These are phyloP conservation scores for Malus sylvestris DNA, from an alignment of 306 rosid genomes.

Conservation along the genomic window DNA sequence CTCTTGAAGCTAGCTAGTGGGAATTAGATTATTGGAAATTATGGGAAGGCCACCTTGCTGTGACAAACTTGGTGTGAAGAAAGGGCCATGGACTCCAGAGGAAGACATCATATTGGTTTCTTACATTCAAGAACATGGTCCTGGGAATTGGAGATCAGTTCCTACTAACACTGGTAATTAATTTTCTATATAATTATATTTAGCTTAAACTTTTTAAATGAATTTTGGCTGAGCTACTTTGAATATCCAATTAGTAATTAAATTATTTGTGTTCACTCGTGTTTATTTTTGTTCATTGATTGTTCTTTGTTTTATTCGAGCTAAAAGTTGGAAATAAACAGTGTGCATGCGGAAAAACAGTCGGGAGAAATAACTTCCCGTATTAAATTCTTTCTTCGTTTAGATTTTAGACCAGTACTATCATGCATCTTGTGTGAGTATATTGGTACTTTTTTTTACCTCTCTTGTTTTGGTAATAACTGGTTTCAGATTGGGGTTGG, in stretches of 20 bases:
- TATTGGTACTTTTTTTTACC: too few species aligned
- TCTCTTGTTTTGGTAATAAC: not conserved
- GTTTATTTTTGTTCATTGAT: not conserved
- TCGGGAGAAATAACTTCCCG: too few species aligned
- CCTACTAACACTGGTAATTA: conserved; percentile 65
- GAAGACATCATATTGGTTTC: conserved; percentile 89
- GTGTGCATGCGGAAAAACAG: too few species aligned
- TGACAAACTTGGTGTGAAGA: conserved; percentile 72
- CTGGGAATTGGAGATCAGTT: conserved; percentile 95
- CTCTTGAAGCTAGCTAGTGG: not conserved
- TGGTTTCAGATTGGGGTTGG: not conserved
- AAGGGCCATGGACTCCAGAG: conserved; percentile 99
- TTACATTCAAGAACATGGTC: conserved; percentile 85
- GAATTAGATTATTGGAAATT: not conserved
- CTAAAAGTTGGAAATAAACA: too few species aligned
- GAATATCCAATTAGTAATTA: not conserved
- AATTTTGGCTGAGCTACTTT: not conserved
- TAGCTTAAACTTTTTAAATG: not conserved
- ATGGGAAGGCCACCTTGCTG: conserved; percentile 96
- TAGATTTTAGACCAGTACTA: not conserved
- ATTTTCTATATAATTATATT: too few species aligned
- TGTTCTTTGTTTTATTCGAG: too few species aligned
- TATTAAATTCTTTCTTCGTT: not conserved
- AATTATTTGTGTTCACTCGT: not conserved
- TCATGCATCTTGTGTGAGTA: not conserved